These are phyloP conservation scores for Phoma sp. DNA, from an alignment of 2,329 filamentous ascomycete species.

Conservation along the genomic window DNA sequence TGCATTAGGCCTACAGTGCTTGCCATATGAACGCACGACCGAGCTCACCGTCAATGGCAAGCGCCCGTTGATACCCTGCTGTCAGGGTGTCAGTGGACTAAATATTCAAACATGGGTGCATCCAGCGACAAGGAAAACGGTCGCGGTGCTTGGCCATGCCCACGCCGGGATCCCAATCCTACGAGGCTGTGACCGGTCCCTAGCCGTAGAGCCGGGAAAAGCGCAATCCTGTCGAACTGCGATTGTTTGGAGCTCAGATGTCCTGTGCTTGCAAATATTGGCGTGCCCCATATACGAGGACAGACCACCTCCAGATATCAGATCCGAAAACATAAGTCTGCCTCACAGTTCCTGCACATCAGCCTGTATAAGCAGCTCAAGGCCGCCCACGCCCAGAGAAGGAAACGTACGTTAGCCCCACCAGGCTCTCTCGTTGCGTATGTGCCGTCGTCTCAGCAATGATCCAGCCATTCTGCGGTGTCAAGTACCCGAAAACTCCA, in stretches of 20 bases:
- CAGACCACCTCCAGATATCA: constrained; percentile 38
- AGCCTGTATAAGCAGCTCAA: constrained; percentile 12
- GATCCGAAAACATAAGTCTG: constrained; percentile 37
- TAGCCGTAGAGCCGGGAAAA: constrained; percentile 47
- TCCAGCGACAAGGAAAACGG: constrained; percentile 44
- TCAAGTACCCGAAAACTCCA: constrained; percentile 34
- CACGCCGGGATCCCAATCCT: constrained; percentile 43
- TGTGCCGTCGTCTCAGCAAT: constrained; percentile 41
- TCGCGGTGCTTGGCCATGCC: constrained; percentile 44
- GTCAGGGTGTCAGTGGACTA: constrained; percentile 34
- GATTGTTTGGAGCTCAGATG: constrained; percentile 40
- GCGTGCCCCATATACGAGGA: constrained; percentile 43
- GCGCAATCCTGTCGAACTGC: constrained; percentile 34
- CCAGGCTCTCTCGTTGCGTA: constrained; percentile 27
- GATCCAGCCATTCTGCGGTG: constrained; percentile 43
- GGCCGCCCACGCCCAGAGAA: constrained; percentile 15
- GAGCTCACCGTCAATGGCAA: constrained; percentile 21
- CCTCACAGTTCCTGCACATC: constrained; percentile 34
- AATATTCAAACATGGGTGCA: constrained; percentile 34
- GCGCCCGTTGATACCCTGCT: constrained; percentile 28
- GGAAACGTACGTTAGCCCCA: constrained; percentile 47
- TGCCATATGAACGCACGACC: constrained; percentile 3
- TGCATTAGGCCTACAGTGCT: constrained; percentile 7
- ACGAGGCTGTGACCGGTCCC: constrained; percentile 46
- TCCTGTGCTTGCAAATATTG: constrained; percentile 43